phyloP scores from a whole-genome alignment of 345 rosid species.

The Euclidium syriacum region DNA sequence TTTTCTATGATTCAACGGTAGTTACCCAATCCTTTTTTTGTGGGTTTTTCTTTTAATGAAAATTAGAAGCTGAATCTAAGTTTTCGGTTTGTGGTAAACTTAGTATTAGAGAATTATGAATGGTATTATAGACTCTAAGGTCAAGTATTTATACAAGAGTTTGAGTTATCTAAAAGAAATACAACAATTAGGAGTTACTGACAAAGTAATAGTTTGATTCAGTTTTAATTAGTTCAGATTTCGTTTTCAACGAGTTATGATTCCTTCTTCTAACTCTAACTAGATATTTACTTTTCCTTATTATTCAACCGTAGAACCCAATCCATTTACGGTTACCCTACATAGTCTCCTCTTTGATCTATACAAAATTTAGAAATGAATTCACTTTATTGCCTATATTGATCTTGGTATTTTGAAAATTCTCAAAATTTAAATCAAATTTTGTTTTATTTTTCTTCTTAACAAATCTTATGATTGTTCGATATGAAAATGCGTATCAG shows the following conservation, averaged over 20 bases:
- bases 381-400: no score
- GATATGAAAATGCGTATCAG: no score
- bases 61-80: background rate
- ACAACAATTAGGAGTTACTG: no score
- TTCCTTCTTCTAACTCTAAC: background rate
- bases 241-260: background rate
- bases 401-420: background rate
- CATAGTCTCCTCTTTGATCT: no score
- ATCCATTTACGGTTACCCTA: background rate
- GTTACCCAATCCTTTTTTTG: conserved; percentile 17
- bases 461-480: no score
- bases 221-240: conserved; percentile 1
- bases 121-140: no score
- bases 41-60: background rate
- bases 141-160: no score
- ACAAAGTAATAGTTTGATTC: conserved; percentile 25
- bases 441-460: background rate
- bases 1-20: conserved; percentile 24
- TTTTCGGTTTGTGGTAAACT: conserved; percentile 23
- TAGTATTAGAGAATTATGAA: no score
- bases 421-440: background rate
- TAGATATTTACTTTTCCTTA: background rate
- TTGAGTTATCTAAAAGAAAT: no score
- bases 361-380: no score
- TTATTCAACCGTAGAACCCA: background rate